Evolutionary conservation across 768 basidiomycete genomes (phyloP).

Genomic region (Hydnum rufescens): DNA sequence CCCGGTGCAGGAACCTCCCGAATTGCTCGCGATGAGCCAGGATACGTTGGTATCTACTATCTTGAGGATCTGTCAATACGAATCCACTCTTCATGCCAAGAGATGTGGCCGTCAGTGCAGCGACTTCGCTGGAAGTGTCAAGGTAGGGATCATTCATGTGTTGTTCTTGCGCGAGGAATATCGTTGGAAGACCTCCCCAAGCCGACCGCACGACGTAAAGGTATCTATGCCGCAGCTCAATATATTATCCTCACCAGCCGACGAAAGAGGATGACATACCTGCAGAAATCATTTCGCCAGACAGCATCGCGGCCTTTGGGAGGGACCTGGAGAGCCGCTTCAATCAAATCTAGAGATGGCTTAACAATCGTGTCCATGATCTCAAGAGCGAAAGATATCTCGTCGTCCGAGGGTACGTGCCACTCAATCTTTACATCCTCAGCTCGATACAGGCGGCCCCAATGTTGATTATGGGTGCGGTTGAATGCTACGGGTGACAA

Average conservation of each 20-base stretch:
- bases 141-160: conserved; percentile 29
- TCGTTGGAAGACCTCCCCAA: conserved; percentile 56
- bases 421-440: conserved; percentile 71
- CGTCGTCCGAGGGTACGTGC: conserved; percentile 57
- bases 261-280: conserved; percentile 25
- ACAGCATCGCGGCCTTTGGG: conserved; percentile 38
- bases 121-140: conserved; percentile 40
- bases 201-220: conserved; percentile 53
- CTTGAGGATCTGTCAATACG: conserved; percentile 47
- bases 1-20: conserved; percentile 45
- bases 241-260: not conserved
- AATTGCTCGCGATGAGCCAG: conserved; percentile 37
- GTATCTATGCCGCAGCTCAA: conserved; percentile 24
- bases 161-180: conserved; percentile 40
- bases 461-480: conserved; percentile 39
- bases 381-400: conserved; percentile 63
- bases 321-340: conserved; percentile 34
- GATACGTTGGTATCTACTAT: conserved; percentile 53
- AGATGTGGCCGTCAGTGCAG: conserved; percentile 46
- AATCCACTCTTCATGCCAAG: conserved; percentile 58
- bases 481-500: conserved; percentile 32
- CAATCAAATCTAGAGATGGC: conserved; percentile 49
- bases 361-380: conserved; percentile 47
- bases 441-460: conserved; percentile 65
- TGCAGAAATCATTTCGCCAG: conserved; percentile 66